phyloP scores from a whole-genome alignment of 345 rosid species.

The Salix exigua region DNA sequence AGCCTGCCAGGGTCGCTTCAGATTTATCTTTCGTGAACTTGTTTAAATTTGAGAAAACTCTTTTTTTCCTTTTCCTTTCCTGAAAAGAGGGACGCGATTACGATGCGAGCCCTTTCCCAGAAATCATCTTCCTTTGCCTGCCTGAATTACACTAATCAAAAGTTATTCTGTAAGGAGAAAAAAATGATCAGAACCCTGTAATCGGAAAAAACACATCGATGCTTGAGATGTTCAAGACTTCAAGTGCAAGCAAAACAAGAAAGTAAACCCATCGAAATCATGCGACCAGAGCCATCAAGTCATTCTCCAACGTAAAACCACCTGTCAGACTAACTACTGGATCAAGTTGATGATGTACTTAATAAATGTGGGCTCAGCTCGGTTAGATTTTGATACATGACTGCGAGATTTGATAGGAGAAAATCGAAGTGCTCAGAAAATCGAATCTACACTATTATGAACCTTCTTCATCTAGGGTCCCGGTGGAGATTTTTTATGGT shows the following conservation, averaged over 20 bases:
- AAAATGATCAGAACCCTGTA: too few species aligned
- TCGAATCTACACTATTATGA: not conserved
- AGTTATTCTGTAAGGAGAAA: not conserved
- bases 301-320: not conserved
- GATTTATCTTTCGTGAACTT: not conserved
- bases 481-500: not conserved
- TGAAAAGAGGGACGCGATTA: not conserved
- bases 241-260: not conserved
- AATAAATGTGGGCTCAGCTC: not conserved
- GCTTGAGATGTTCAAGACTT: not conserved
- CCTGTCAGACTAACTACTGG: not conserved
- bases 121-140: not conserved
- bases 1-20: not conserved
- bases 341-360: not conserved
- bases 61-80: too few species aligned
- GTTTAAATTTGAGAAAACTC: not conserved
- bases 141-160: not conserved
- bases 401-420: not conserved
- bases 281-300: not conserved
- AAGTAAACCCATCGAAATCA: not conserved
- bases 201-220: not conserved
- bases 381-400: not conserved
- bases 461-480: not conserved
- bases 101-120: not conserved
- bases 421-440: not conserved